Percentiles rank a stretch among this genome's conserved stretches.
phyloP scores from a whole-genome alignment of 2,329 filamentous ascomycete species.

The Xylaria digitata region DNA sequence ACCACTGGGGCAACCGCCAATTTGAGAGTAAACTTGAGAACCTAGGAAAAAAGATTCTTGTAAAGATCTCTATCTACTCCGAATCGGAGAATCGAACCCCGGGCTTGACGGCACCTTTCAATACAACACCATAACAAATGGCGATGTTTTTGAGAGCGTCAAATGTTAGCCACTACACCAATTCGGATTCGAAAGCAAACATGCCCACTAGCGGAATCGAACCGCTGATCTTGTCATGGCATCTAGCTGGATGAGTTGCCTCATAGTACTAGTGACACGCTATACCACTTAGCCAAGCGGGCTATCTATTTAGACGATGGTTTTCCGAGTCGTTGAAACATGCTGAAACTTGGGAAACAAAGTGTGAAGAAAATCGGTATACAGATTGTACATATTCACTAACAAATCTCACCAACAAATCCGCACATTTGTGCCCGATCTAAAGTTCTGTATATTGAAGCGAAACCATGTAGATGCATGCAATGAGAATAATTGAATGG shows the following conservation, averaged over 20 bases:
- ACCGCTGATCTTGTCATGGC: conserved; percentile 22
- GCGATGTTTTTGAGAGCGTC: conserved; percentile 48
- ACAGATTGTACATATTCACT: too few species aligned
- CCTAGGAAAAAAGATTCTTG: too few species aligned
- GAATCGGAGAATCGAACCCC: conserved; percentile 51
- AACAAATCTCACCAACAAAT: too few species aligned
- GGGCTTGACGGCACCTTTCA: conserved; percentile 41
- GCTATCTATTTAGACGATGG: neutral
- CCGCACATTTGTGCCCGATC: too few species aligned
- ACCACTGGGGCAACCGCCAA: too few species aligned
- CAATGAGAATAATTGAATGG: too few species aligned
- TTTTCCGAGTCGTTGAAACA: neutral
- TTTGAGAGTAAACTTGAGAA: too few species aligned
- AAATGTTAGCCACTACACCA: conserved; percentile 53
- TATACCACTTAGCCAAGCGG: conserved; percentile 29
- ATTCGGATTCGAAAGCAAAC: conserved; percentile 44
- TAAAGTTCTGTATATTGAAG: too few species aligned
- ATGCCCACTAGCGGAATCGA: conserved; percentile 21
- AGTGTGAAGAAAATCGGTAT: neutral
- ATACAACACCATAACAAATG: too few species aligned
- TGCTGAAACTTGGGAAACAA: neutral
- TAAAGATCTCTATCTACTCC: conserved; percentile 32
- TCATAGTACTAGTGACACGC: conserved; percentile 20
- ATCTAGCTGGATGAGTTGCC: neutral
- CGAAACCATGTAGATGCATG: too few species aligned